Conservation (phyloP, 495 filamentous ascomycete genomes). For the Tuber microsphaerosporum region DNA sequence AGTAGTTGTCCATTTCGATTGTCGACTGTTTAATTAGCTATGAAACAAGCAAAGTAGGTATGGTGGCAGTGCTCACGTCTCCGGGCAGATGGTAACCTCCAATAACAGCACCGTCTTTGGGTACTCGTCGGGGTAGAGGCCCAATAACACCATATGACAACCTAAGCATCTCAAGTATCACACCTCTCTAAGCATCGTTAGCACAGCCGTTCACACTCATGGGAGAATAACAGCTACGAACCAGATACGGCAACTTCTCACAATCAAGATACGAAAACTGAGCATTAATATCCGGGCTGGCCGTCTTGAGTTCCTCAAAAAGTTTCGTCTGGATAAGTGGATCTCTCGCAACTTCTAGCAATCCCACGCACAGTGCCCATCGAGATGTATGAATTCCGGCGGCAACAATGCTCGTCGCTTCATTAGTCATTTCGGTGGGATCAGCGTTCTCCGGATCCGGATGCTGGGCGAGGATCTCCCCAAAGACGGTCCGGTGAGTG, state of each 20-base stretch:
- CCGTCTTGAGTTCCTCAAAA: constrained; percentile 41
- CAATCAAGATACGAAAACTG: constrained; percentile 25
- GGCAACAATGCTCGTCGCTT: constrained; percentile 41
- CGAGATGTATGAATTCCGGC: constrained; percentile 45
- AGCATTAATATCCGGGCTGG: constrained; percentile 14
- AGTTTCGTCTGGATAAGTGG: constrained; percentile 26
- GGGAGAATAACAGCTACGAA: neutral
- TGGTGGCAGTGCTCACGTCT: constrained; percentile 5
- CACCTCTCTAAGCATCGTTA: constrained; percentile 10
- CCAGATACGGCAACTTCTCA: constrained; percentile 44
- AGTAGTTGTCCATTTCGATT: constrained; percentile 20
- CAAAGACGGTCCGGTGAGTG: constrained; percentile 41
- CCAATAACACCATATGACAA: constrained; percentile 22
- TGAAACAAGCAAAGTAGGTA: neutral
- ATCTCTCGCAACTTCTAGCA: constrained; percentile 41
- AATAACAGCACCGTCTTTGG: constrained; percentile 38
- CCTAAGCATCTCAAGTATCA: constrained; percentile 19
- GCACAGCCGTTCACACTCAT: neutral
- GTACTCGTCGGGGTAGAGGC: constrained; percentile 31
- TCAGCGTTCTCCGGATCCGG: constrained; percentile 38
- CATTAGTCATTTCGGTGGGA: constrained; percentile 39
- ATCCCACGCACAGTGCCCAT: constrained; percentile 35
- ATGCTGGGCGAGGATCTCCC: constrained; percentile 35
- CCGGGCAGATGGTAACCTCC: constrained; percentile 38
- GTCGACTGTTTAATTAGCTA: constrained; percentile 9